phyloP scores from a whole-genome alignment of 306 rosid genomes.

The Cucumis sativus region Cucumber_9930_V3 NC_026659.2:17916001-17916500 shows the following conservation, averaged over 20 bases:
- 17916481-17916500: slow-evolving; percentile 99
- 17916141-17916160: not conserved
- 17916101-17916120: not conserved
- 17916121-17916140: not conserved
- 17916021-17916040: not conserved
- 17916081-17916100: not conserved
- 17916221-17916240: not conserved
- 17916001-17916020: slow-evolving; percentile 23
- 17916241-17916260: not conserved
- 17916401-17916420: slow-evolving; percentile 98
- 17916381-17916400: slow-evolving; percentile 98
- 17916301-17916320: slow-evolving; percentile 35
- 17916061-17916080: not conserved
- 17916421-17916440: slow-evolving; percentile 99
- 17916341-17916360: slow-evolving; percentile 96
- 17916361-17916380: slow-evolving; percentile 95
- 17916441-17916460: slow-evolving; percentile 88
- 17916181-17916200: not conserved
- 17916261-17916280: not conserved
- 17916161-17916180: not conserved
- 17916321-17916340: slow-evolving; percentile 99
- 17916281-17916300: not conserved
- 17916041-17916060: not conserved
- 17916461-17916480: slow-evolving; percentile 89
- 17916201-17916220: not conserved